These are phyloP conservation scores for Alloteropsis semialata DNA, from an alignment of 176 grass and related monocot genomes.

Conservation along the genomic window DNA sequence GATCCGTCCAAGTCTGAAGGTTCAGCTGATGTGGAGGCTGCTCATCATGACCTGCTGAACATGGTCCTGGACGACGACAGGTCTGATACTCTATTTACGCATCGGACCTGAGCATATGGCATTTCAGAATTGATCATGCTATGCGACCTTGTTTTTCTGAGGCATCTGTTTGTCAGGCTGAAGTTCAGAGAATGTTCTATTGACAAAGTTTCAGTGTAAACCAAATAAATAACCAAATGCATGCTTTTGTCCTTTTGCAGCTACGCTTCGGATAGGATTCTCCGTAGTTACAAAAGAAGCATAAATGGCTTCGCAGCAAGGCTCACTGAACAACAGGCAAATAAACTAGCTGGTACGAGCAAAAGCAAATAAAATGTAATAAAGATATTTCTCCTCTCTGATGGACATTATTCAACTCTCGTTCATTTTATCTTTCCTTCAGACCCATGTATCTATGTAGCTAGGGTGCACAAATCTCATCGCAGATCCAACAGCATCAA, in stretches of 20 bases:
- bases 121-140: neutral
- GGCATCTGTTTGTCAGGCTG: neutral
- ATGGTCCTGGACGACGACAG: constrained; percentile 21
- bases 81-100: neutral
- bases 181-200: neutral
- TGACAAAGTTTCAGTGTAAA: neutral
- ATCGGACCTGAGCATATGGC: neutral
- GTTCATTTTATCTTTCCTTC: too few species aligned
- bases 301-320: constrained; percentile 43
- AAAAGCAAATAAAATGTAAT: neutral
- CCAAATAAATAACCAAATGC: too few species aligned
- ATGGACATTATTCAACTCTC: neutral
- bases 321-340: neutral
- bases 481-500: too few species aligned
- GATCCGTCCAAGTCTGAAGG: neutral
- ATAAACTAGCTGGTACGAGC: constrained; percentile 28
- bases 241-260: constrained; percentile 14
- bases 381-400: neutral
- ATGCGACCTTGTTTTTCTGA: neutral
- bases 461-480: too few species aligned
- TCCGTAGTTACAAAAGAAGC: constrained; percentile 42
- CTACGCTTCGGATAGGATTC: constrained; percentile 26
- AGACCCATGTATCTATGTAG: too few species aligned
- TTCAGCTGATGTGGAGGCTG: neutral
- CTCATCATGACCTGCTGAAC: constrained; percentile 22